These are phyloP conservation scores for Apiotrichum sp. DNA, from an alignment of 1,284 basidiomycete genomes.

Conservation along the genomic window DNA sequence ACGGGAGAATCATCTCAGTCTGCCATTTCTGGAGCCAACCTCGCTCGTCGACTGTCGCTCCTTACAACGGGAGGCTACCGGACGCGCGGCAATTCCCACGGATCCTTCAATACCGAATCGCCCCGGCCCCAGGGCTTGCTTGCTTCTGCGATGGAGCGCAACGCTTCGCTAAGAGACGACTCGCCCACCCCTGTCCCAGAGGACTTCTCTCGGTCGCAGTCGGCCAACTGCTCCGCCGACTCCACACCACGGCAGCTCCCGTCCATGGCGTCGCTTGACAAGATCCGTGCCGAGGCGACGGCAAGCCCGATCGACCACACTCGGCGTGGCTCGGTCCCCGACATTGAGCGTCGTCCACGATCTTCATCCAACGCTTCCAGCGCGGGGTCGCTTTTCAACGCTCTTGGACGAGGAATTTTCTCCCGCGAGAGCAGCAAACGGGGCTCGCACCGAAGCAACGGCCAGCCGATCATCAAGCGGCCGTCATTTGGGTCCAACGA, in stretches of 20 bases:
- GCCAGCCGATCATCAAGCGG: constrained; percentile 1
- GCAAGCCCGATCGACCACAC: background rate
- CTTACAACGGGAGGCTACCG: background rate
- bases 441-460: constrained; percentile 26
- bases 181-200: constrained; percentile 1
- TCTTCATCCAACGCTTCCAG: constrained; percentile 11
- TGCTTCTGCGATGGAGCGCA: constrained; percentile 2
- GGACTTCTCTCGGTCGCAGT: constrained; percentile 8
- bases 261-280: constrained; percentile 15
- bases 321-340: background rate
- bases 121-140: constrained; percentile 10
- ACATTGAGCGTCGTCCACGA: constrained; percentile 7
- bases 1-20: constrained; percentile 4
- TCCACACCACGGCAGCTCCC: constrained; percentile 12
- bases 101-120: constrained; percentile 5
- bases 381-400: constrained; percentile 13
- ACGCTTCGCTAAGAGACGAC: background rate
- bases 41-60: constrained; percentile 11
- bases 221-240: constrained; percentile 4
- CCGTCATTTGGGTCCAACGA: constrained; percentile 26
- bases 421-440: constrained; percentile 18
- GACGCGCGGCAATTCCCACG: background rate
- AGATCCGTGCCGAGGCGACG: constrained; percentile 14
- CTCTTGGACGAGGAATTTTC: constrained; percentile 12
- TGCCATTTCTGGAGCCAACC: background rate